These are phyloP conservation scores for Reutealis trisperma DNA, from an alignment of 345 rosid species.

Conservation along the genomic window DNA sequence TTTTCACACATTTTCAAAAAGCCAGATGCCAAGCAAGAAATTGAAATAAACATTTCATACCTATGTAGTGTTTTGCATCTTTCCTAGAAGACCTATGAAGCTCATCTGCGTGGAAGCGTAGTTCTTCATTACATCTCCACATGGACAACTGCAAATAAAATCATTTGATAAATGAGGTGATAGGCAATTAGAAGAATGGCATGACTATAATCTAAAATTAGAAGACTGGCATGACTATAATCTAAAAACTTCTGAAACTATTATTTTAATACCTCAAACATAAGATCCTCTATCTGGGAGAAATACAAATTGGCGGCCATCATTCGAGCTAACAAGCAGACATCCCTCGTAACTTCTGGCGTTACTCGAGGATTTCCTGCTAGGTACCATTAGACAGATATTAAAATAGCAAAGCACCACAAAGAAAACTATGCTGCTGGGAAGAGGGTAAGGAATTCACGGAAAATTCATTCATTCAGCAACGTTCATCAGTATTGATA, in stretches of 20 bases:
- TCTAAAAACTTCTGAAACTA: neutral
- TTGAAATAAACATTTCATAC: constrained; percentile 35
- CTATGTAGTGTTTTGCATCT: constrained; percentile 98
- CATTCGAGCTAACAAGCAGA: constrained; percentile 95
- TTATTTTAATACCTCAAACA: constrained; percentile 75
- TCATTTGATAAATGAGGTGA: neutral
- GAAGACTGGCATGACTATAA: neutral
- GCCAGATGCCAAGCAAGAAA: neutral
- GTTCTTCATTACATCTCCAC: constrained; percentile 99
- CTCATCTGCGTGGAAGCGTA: constrained; percentile 69
- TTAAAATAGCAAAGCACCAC: neutral
- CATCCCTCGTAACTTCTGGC: constrained; percentile 99
- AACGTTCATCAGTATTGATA: neutral
- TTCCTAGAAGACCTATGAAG: constrained; percentile 74
- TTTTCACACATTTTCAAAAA: neutral
- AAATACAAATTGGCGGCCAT: constrained; percentile 97
- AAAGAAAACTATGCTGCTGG: neutral
- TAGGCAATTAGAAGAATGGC: neutral
- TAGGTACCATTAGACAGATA: constrained; percentile 12
- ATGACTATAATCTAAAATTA: neutral
- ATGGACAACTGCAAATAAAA: constrained; percentile 71
- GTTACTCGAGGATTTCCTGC: constrained; percentile 98
- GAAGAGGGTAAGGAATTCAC: neutral
- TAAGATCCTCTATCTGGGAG: constrained; percentile 89
- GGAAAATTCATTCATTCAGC: neutral